Evolutionary conservation across 345 rosid genomes (phyloP).

Genomic region (Dovyalis caffra): DNA sequence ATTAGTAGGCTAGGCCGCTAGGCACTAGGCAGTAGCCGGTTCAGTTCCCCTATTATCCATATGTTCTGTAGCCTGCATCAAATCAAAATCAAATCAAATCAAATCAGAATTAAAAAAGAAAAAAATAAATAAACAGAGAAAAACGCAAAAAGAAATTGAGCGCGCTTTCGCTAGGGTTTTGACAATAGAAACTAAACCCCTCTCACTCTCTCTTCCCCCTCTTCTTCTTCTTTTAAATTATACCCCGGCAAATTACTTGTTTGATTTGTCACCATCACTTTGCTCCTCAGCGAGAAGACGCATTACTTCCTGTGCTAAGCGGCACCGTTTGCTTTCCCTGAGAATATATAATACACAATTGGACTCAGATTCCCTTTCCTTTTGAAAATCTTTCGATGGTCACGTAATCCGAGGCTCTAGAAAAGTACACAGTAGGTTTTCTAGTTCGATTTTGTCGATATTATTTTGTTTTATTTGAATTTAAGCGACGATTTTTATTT

Average conservation of each 20-base stretch:
- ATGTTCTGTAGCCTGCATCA: background rate
- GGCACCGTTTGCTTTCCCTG: background rate
- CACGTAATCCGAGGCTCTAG: background rate
- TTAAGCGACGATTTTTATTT: background rate
- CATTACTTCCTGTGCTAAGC: background rate
- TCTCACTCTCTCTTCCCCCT: background rate
- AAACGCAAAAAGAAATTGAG: background rate
- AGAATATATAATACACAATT: background rate
- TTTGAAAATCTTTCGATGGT: background rate
- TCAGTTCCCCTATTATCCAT: background rate
- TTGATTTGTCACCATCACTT: background rate
- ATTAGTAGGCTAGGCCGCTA: no score
- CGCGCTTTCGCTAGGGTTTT: conserved; percentile 6
- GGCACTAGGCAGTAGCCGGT: no score
- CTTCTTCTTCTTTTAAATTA: background rate
- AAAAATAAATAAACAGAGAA: background rate
- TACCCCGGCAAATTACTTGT: background rate
- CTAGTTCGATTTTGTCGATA: background rate
- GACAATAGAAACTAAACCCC: background rate
- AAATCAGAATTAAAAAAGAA: background rate
- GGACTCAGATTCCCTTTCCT: background rate
- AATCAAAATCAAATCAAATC: background rate
- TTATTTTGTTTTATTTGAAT: background rate
- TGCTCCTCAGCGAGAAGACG: background rate
- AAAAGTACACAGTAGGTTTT: background rate